Conservation (phyloP, 768 basidiomycete genomes). For the Psilocybe azurescens region DNA sequence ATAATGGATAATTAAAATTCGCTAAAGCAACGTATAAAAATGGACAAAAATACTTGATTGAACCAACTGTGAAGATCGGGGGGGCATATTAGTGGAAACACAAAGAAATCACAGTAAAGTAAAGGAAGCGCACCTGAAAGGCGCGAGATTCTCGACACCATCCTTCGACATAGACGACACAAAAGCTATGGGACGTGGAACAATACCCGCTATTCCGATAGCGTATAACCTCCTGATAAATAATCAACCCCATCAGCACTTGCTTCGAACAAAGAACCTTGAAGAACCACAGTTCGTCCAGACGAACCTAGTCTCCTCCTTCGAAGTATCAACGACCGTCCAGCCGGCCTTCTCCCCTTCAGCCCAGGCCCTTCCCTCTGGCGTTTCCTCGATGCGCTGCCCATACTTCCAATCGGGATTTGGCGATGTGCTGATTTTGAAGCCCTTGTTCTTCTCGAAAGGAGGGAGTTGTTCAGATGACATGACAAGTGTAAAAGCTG, state of each 20-base stretch:
- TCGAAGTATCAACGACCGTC: constrained; percentile 40
- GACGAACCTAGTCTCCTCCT: constrained; percentile 38
- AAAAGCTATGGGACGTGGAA: constrained; percentile 74
- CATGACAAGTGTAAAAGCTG: constrained; percentile 2
- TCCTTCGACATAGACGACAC: constrained; percentile 62
- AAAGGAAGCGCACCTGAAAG: constrained; percentile 43
- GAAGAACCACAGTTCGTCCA: neutral
- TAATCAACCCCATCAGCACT: neutral
- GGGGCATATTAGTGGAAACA: too few species aligned
- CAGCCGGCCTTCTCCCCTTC: constrained; percentile 49
- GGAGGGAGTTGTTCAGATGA: constrained; percentile 21
- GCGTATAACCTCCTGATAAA: constrained; percentile 43
- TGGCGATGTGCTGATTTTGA: constrained; percentile 37
- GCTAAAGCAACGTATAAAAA: constrained; percentile 16
- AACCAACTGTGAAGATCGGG: constrained; percentile 42
- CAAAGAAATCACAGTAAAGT: neutral
- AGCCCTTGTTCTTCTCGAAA: constrained; percentile 26
- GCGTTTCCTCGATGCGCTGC: constrained; percentile 35
- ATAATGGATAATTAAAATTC: too few species aligned
- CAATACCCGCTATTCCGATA: constrained; percentile 57
- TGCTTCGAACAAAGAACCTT: neutral
- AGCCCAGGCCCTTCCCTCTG: constrained; percentile 44
- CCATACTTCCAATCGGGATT: constrained; percentile 47
- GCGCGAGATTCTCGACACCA: constrained; percentile 64
- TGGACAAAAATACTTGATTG: constrained; percentile 36